Evolutionary conservation across 345 rosid genomes (phyloP).

Genomic region (Hevea brasiliensis): DNA sequence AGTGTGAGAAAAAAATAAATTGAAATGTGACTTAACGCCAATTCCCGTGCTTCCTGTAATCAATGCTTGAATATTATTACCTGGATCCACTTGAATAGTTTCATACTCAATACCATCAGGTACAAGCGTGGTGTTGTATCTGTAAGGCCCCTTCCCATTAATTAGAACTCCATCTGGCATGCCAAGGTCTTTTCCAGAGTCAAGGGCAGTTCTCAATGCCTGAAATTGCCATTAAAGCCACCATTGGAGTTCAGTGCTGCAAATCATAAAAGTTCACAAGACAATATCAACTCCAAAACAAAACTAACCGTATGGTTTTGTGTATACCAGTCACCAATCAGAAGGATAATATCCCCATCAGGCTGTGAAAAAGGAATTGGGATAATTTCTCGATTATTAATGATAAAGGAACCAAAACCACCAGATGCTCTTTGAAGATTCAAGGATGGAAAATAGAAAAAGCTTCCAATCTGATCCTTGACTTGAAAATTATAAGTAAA

Average conservation of each 20-base stretch:
- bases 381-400: slow-evolving; percentile 61
- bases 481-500: slow-evolving; percentile 88
- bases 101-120: slow-evolving; percentile 76
- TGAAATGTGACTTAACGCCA: background rate
- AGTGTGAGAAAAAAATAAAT: background rate
- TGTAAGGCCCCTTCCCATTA: slow-evolving; percentile 90
- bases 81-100: slow-evolving; percentile 73
- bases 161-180: slow-evolving; percentile 97
- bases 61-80: slow-evolving; percentile 26
- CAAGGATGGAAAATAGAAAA: slow-evolving; percentile 79
- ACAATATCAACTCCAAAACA: background rate
- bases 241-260: slow-evolving; percentile 7
- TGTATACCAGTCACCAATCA: slow-evolving; percentile 91
- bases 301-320: slow-evolving; percentile 69
- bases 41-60: background rate
- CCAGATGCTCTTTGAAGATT: slow-evolving; percentile 90
- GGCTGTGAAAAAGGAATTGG: slow-evolving; percentile 79
- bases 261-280: slow-evolving; percentile 1
- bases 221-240: slow-evolving; percentile 27
- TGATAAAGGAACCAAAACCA: slow-evolving; percentile 77
- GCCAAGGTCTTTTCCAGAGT: slow-evolving; percentile 83
- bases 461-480: slow-evolving; percentile 96
- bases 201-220: slow-evolving; percentile 71
- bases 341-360: slow-evolving; percentile 61
- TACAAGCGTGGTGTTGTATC: slow-evolving; percentile 67